Percentiles rank a stretch among this genome's conserved stretches.
These are phyloP conservation scores for Candida nanaspora DNA, from an alignment of 805 yeast genomes.

Conservation along the genomic window DNA sequence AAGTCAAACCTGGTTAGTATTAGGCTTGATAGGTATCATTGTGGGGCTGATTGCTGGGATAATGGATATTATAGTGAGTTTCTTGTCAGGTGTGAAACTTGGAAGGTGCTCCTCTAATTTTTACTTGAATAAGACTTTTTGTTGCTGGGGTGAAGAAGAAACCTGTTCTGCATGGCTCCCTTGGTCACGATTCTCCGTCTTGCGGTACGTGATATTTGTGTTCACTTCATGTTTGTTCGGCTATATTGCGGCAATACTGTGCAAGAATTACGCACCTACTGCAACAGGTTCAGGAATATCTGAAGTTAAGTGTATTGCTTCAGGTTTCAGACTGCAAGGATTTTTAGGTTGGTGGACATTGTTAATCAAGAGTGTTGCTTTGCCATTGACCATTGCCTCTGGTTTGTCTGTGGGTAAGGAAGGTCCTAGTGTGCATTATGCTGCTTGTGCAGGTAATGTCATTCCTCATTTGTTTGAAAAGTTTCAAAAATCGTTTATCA, in stretches of 20 bases:
- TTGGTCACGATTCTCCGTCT: conserved; percentile 44
- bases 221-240: conserved; percentile 56
- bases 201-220: conserved; percentile 55
- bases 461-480: conserved; percentile 47
- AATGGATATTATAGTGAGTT: conserved; percentile 76
- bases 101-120: conserved; percentile 73
- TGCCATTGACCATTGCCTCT: conserved; percentile 88
- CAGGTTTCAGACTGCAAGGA: conserved; percentile 77
- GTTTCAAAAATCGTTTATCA: conserved; percentile 39
- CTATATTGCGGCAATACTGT: conserved; percentile 56
- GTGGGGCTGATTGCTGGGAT: conserved; percentile 83
- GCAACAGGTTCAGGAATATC: conserved; percentile 98
- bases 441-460: conserved; percentile 91
- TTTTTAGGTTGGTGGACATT: conserved; percentile 72
- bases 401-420: conserved; percentile 95
- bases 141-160: conserved; percentile 63
- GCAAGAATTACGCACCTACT: conserved; percentile 66
- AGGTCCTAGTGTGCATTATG: conserved; percentile 97
- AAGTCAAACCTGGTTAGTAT: conserved; percentile 61
- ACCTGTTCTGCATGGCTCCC: conserved; percentile 62
- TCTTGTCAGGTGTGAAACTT: conserved; percentile 68
- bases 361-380: conserved; percentile 64
- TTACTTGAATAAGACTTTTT: conserved; percentile 66
- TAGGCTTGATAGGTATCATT: conserved; percentile 65
- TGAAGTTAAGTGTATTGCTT: conserved; percentile 89